These are phyloP conservation scores for Hyphodiscus sp. DNA, from an alignment of 2,329 filamentous ascomycete species.

Conservation along the genomic window DNA sequence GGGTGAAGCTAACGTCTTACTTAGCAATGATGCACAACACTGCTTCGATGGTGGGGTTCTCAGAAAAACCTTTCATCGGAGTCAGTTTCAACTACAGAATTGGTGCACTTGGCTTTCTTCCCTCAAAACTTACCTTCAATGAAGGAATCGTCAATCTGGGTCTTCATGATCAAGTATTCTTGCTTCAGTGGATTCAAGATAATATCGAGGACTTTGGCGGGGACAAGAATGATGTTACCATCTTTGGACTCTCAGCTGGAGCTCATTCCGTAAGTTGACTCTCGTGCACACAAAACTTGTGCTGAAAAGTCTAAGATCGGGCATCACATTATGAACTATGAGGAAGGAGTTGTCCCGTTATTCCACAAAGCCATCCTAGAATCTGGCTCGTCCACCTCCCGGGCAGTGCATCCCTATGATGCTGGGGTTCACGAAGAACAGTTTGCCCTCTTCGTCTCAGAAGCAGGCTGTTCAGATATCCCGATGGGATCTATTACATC, in stretches of 20 bases:
- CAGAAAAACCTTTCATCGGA: constrained; percentile 44
- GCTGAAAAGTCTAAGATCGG: constrained; percentile 43
- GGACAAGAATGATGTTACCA: constrained; percentile 34
- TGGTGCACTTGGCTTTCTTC: constrained; percentile 35
- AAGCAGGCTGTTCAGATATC: constrained; percentile 35
- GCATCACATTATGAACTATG: constrained; percentile 54
- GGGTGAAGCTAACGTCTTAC: constrained; percentile 38
- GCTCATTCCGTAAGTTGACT: neutral
- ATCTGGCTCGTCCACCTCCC: constrained; percentile 46
- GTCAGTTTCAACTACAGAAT: constrained; percentile 51
- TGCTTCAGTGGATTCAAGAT: constrained; percentile 50
- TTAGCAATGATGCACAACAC: constrained; percentile 50
- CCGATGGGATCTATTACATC: constrained; percentile 41
- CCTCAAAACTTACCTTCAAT: neutral
- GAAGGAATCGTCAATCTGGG: constrained; percentile 34
- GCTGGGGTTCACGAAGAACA: constrained; percentile 53
- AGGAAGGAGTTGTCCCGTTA: constrained; percentile 32
- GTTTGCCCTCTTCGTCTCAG: constrained; percentile 43
- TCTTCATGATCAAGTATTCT: constrained; percentile 51
- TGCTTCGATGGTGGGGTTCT: constrained; percentile 53
- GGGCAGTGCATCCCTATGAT: constrained; percentile 44
- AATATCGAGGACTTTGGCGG: constrained; percentile 64
- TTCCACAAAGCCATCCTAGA: constrained; percentile 49
- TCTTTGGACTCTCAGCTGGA: constrained; percentile 45
- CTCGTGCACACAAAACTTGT: too few species aligned